A percentile compares a stretch with the other conserved stretches of the same genome.
Evolutionary conservation across 2,329 filamentous ascomycete genomes (phyloP).

Genomic region (Chrysosporium keratinophilum): DNA sequence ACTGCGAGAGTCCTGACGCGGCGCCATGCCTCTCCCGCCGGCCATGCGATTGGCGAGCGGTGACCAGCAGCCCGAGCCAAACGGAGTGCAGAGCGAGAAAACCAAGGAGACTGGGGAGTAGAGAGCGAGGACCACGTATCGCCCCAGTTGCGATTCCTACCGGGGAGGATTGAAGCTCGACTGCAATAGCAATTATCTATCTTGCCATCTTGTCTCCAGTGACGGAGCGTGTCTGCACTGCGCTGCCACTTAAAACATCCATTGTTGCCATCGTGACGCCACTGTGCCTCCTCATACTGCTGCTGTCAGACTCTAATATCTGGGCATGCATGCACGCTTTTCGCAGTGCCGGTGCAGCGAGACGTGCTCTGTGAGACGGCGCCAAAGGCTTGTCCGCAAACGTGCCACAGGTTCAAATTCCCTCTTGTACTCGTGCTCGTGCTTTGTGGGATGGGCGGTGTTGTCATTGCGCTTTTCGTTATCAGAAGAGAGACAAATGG

Average conservation of each 20-base stretch:
- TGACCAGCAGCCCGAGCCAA: neutral
- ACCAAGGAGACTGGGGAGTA: neutral
- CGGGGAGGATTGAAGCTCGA: neutral
- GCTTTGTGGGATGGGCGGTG: neutral
- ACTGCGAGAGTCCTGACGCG: neutral
- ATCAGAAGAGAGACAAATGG: neutral
- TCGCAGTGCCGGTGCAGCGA: neutral
- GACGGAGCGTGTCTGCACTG: neutral
- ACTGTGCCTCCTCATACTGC: conserved; percentile 1
- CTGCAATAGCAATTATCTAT: no score
- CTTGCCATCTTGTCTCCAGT: neutral
- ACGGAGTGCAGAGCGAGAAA: conserved; percentile 3
- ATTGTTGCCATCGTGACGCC: neutral
- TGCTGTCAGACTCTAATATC: conserved; percentile 4
- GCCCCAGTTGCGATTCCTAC: neutral
- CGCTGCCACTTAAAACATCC: neutral
- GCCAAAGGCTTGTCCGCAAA: conserved; percentile 8
- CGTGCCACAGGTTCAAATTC: neutral
- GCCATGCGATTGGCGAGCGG: conserved; percentile 1
- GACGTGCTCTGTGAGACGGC: conserved; percentile 5
- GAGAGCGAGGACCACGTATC: neutral
- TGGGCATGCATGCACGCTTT: conserved; percentile 1
- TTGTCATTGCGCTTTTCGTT: neutral
- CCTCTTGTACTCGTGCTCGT: neutral
- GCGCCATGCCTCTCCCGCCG: neutral